Evolutionary conservation across 2,329 filamentous ascomycete genomes (phyloP).

Genomic region (Tricladium varicosporioides): DNA sequence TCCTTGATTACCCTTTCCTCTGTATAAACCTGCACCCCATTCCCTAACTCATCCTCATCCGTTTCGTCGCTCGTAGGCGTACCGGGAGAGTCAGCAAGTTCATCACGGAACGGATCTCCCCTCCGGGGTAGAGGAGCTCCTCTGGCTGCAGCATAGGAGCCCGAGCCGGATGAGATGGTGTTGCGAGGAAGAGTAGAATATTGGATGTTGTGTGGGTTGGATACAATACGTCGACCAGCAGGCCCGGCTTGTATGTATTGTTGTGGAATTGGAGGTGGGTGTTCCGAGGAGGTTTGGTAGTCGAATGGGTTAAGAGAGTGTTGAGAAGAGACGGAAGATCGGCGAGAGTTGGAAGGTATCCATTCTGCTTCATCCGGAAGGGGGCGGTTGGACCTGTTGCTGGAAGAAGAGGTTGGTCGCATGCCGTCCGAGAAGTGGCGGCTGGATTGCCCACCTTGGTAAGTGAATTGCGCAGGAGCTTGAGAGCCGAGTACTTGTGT

Average conservation of each 20-base stretch:
- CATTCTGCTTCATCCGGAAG: slow-evolving; percentile 48
- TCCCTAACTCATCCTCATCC: slow-evolving; percentile 32
- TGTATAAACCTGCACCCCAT: slow-evolving; percentile 29
- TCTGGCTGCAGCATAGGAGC: slow-evolving; percentile 22
- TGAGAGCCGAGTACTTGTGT: slow-evolving; percentile 20
- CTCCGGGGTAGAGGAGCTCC: slow-evolving; percentile 22
- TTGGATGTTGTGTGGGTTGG: slow-evolving; percentile 34
- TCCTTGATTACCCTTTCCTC: slow-evolving; percentile 21
- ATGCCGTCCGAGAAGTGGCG: slow-evolving; percentile 31
- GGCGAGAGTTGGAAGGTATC: slow-evolving; percentile 39
- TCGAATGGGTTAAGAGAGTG: slow-evolving; percentile 36
- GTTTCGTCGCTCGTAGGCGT: slow-evolving; percentile 21
- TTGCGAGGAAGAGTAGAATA: slow-evolving; percentile 31
- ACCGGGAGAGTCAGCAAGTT: slow-evolving; percentile 10
- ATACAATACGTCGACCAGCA: slow-evolving; percentile 29
- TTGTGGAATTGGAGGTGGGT: slow-evolving; percentile 27
- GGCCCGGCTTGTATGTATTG: slow-evolving; percentile 32
- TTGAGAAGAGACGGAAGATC: slow-evolving; percentile 32
- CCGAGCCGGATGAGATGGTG: slow-evolving; percentile 16
- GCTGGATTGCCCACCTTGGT: slow-evolving; percentile 13
- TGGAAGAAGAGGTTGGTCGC: slow-evolving; percentile 40
- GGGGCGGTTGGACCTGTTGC: slow-evolving; percentile 33
- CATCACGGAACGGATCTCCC: slow-evolving; percentile 17
- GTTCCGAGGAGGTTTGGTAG: slow-evolving; percentile 35
- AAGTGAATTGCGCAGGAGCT: slow-evolving; percentile 18